Evolutionary conservation across 1,284 basidiomycete species (phyloP).

Genomic region (Entoloma clypeatum): DNA sequence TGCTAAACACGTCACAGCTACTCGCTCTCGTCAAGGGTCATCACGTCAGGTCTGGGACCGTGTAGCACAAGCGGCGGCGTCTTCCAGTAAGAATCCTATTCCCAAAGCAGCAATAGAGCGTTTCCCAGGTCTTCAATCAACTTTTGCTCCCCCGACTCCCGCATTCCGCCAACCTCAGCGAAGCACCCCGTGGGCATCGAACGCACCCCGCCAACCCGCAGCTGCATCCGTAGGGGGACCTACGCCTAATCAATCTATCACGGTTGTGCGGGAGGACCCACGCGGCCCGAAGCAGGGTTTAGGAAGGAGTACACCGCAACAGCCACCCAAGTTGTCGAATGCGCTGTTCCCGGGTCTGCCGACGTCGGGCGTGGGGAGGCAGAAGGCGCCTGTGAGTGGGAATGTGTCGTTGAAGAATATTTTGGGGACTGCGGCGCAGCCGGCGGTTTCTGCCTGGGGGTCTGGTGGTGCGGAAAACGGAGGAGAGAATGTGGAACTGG

Average conservation of each 20-base stretch:
- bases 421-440: slow-evolving; percentile 45
- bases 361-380: slow-evolving; percentile 32
- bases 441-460: slow-evolving; percentile 51
- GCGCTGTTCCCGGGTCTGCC: slow-evolving; percentile 74
- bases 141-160: slow-evolving; percentile 26
- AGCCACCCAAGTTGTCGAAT: slow-evolving; percentile 47
- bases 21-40: slow-evolving; percentile 52
- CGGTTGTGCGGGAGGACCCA: slow-evolving; percentile 19
- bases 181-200: slow-evolving; percentile 56
- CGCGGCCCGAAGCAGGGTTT: slow-evolving; percentile 16
- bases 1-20: slow-evolving; percentile 71
- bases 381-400: slow-evolving; percentile 55
- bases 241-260: slow-evolving; percentile 17
- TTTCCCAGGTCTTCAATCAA: slow-evolving; percentile 45
- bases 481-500: too few species aligned
- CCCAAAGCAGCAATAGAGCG: slow-evolving; percentile 30
- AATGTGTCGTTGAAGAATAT: slow-evolving; percentile 72
- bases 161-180: slow-evolving; percentile 43
- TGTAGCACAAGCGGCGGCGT: slow-evolving; percentile 79
- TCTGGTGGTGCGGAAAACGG: slow-evolving; percentile 17
- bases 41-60: slow-evolving; percentile 79
- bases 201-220: slow-evolving; percentile 24
- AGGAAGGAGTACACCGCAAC: slow-evolving; percentile 17
- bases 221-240: slow-evolving; percentile 17
- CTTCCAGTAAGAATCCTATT: slow-evolving; percentile 32